phyloP scores from a whole-genome alignment of 169 alveolate genomes.

The Toxoplasma gondii region DNA sequence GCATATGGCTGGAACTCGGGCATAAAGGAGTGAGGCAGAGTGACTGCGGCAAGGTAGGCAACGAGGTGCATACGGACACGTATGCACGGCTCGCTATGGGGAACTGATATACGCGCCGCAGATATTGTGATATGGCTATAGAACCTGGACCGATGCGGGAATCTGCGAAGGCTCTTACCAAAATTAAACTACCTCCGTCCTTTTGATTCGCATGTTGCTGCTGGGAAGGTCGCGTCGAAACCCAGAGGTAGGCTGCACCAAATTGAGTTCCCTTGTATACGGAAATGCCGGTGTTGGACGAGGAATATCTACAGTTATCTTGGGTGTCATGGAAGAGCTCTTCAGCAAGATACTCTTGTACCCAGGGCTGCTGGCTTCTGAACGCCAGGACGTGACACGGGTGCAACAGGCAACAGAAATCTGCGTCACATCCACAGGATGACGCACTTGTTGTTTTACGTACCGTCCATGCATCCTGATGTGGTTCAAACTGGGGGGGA shows the following conservation, averaged over 20 bases:
- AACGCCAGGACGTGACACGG: slow-evolving; percentile 53
- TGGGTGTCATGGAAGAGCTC: not conserved
- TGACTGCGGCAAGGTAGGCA: slow-evolving; percentile 18
- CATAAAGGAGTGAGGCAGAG: not conserved
- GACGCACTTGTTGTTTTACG: not conserved
- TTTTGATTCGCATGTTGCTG: too few species aligned
- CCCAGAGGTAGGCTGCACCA: not conserved
- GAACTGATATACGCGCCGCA: not conserved
- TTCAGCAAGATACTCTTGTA: not conserved
- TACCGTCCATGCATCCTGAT: not conserved
- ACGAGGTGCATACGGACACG: slow-evolving; percentile 1
- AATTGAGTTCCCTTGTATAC: not conserved
- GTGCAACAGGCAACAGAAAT: slow-evolving; percentile 45
- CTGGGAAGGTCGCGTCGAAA: not conserved
- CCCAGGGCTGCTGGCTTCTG: slow-evolving; percentile 65
- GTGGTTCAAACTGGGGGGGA: too few species aligned
- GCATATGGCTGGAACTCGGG: not conserved
- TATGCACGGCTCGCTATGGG: not conserved
- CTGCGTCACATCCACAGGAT: not conserved
- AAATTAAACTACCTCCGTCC: not conserved
- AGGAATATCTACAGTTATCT: not conserved
- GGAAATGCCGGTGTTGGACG: not conserved
- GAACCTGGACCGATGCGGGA: not conserved
- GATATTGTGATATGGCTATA: not conserved
- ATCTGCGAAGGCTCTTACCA: not conserved